phyloP scores from a whole-genome alignment of 176 grass and related monocot species.

The Alloteropsis semialata region DNA sequence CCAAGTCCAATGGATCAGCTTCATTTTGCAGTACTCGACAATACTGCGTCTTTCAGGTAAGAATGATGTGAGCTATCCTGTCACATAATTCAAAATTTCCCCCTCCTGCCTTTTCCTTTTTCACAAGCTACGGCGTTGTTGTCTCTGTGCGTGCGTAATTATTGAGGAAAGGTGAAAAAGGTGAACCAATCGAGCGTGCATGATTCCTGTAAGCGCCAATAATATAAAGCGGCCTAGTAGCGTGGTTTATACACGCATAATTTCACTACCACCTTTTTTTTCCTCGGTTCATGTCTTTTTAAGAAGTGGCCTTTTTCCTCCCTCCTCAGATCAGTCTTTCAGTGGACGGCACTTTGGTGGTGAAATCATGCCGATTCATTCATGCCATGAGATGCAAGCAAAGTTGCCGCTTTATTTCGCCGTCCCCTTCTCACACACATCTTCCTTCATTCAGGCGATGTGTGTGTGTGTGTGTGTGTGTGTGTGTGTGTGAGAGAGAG shows the following conservation, averaged over 20 bases:
- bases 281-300: slow-evolving; percentile 20
- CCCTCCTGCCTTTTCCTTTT: not conserved
- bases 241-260: slow-evolving; percentile 66
- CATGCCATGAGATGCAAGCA: slow-evolving; percentile 37
- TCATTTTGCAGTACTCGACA: not conserved
- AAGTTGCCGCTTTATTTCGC: slow-evolving; percentile 14
- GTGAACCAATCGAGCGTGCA: slow-evolving; percentile 24
- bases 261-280: slow-evolving; percentile 38
- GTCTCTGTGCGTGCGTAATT: slow-evolving; percentile 35
- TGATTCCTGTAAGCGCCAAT: slow-evolving; percentile 41
- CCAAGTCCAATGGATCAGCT: not conserved
- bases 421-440: not conserved
- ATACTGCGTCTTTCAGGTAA: slow-evolving; percentile 2
- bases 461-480: too few species aligned
- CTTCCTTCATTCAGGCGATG: not conserved
- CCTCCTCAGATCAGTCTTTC: slow-evolving; percentile 20
- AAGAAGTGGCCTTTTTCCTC: slow-evolving; percentile 24
- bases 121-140: not conserved
- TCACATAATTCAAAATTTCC: slow-evolving; percentile 13
- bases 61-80: slow-evolving; percentile 16
- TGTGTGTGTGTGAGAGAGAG: not conserved
- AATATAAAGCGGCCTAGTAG: slow-evolving; percentile 39
- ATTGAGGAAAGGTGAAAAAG: slow-evolving; percentile 41
- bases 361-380: slow-evolving; percentile 48
- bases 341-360: slow-evolving; percentile 58